Percentiles rank a stretch among this genome's conserved stretches.
Conservation (phyloP, 1,284 basidiomycete species). For the Mixia osmundae region DNA sequence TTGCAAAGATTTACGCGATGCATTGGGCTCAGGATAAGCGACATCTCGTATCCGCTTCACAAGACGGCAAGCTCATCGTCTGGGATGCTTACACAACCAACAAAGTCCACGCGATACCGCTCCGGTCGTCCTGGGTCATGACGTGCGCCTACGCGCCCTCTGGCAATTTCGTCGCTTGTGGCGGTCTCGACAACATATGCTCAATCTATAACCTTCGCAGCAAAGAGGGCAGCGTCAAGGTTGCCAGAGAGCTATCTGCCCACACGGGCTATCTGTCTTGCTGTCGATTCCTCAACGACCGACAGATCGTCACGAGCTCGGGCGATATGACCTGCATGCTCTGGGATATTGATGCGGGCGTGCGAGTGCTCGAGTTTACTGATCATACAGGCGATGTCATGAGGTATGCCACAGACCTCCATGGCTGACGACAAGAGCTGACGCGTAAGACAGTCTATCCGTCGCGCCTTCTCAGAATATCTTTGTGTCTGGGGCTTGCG, state of each 20-base stretch:
- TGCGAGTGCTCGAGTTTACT: conserved; percentile 83
- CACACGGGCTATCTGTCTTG: conserved; percentile 95
- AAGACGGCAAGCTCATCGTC: conserved; percentile 96
- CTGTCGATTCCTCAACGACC: conserved; percentile 93
- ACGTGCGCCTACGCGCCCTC: conserved; percentile 96
- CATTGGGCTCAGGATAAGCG: conserved; percentile 93
- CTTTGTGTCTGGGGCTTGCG: conserved; percentile 95
- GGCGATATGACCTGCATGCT: conserved; percentile 99
- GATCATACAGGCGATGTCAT: conserved; percentile 99
- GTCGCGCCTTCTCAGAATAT: conserved; percentile 82
- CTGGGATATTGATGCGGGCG: conserved; percentile 96
- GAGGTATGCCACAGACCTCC: conserved; percentile 37
- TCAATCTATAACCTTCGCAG: conserved; percentile 83
- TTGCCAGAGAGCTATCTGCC: conserved; percentile 64
- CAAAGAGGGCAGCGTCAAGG: conserved; percentile 33
- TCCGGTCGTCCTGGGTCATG: conserved; percentile 98
- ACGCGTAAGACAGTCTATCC: conserved; percentile 44
- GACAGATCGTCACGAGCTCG: conserved; percentile 88
- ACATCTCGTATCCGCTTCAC: conserved; percentile 93
- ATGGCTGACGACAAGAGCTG: conserved; percentile 8
- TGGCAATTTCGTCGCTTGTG: conserved; percentile 90
- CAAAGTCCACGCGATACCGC: conserved; percentile 96
- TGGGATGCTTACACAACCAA: conserved; percentile 99
- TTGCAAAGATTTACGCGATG: conserved; percentile 99
- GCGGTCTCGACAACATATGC: conserved; percentile 97